Evolutionary conservation across 257 asterid species (phyloP).

Genomic region (Euphrasia confusa): DNA sequence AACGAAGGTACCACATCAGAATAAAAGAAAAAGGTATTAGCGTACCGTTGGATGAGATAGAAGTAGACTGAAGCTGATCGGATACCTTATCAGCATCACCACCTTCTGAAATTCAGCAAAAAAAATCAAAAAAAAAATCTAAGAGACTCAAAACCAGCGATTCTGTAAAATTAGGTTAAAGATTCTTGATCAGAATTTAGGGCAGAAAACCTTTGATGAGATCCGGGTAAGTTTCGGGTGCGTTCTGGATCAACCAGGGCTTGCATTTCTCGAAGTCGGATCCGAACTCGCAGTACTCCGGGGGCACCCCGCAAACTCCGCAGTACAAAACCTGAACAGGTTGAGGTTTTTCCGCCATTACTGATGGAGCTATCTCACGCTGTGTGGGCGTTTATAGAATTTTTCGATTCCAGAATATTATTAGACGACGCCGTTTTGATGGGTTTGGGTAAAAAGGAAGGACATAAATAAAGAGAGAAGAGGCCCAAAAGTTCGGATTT

Average conservation of each 20-base stretch:
- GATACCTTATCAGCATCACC: constrained; percentile 64
- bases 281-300: constrained; percentile 97
- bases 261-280: constrained; percentile 91
- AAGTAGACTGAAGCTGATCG: constrained; percentile 77
- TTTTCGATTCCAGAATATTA: constrained; percentile 1
- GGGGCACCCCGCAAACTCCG: constrained; percentile 81
- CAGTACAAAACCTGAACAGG: constrained; percentile 69
- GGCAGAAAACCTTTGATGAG: constrained; percentile 57
- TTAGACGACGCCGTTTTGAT: constrained; percentile 16
- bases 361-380: constrained; percentile 21
- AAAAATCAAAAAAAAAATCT: neutral
- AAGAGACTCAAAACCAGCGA: neutral
- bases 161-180: constrained; percentile 6
- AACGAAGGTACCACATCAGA: constrained; percentile 7
- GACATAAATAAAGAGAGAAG: neutral
- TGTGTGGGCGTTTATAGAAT: constrained; percentile 19
- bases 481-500: too few relatives aligned
- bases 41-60: constrained; percentile 64
- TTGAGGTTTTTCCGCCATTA: constrained; percentile 79
- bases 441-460: constrained; percentile 16
- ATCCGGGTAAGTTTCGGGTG: constrained; percentile 77
- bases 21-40: neutral
- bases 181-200: constrained; percentile 22
- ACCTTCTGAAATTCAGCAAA: constrained; percentile 37
- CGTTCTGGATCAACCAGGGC: constrained; percentile 88